Percentiles rank a stretch among this genome's conserved stretches.
Conservation (phyloP, 1,139 yeast genomes). For the Yamadazyma sp. region DNA sequence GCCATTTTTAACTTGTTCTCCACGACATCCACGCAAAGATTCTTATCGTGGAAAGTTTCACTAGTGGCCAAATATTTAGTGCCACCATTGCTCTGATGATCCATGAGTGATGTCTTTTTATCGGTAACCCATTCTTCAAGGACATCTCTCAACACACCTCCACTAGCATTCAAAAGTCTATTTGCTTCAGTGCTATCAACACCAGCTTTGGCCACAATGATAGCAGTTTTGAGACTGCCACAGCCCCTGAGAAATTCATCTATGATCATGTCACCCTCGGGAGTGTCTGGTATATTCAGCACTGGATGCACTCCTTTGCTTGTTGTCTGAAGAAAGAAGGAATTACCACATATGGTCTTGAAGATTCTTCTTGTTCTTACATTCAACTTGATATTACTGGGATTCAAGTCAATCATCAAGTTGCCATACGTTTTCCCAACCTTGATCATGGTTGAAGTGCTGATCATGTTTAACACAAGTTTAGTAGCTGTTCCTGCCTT, state of each 20-base stretch:
- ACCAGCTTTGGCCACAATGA: constrained; percentile 8
- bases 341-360: constrained; percentile 6
- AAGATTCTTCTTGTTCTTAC: constrained; percentile 10
- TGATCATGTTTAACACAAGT: constrained; percentile 10
- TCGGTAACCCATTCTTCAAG: no score
- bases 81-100: no score
- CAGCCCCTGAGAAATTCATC: constrained; percentile 5
- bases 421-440: constrained; percentile 12
- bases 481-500: constrained; percentile 12
- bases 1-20: neutral
- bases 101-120: no score
- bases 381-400: constrained; percentile 8
- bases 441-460: constrained; percentile 10
- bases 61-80: no score
- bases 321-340: neutral
- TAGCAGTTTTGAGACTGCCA: constrained; percentile 7
- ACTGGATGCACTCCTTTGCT: no score
- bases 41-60: no score
- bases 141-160: neutral
- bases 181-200: neutral
- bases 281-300: no score
- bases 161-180: neutral
- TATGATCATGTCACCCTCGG: constrained; percentile 2
- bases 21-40: neutral
- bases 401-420: constrained; percentile 11